Percentiles rank a stretch among this genome's conserved stretches.
Conservation (phyloP, 2,329 filamentous ascomycete species). For the Fusarium sublunatum region DNA sequence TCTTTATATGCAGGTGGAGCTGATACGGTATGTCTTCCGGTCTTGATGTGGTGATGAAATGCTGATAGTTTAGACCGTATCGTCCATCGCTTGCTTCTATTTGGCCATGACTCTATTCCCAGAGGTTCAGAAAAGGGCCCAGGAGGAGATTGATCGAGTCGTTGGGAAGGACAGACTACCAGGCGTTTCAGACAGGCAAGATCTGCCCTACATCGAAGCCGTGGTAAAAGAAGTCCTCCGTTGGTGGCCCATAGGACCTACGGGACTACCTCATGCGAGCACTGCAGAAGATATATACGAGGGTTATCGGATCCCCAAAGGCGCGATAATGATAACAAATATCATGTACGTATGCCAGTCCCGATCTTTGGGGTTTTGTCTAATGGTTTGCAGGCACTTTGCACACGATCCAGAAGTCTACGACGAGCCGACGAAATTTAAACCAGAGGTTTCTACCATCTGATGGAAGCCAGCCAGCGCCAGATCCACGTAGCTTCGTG, state of each 20-base stretch:
- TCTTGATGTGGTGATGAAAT: fast-evolving
- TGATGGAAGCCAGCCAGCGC: constrained; percentile 35
- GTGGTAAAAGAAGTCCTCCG: constrained; percentile 47
- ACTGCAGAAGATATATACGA: constrained; percentile 42
- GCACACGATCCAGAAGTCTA: constrained; percentile 34
- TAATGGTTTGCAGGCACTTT: constrained; percentile 23
- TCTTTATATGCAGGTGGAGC: constrained; percentile 37
- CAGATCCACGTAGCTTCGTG: constrained; percentile 44
- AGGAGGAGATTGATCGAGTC: constrained; percentile 37
- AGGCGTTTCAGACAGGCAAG: constrained; percentile 33
- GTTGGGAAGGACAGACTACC: constrained; percentile 46
- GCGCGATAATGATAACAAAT: constrained; percentile 33
- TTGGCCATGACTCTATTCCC: constrained; percentile 30
- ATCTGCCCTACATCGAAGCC: constrained; percentile 45
- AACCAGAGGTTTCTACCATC: constrained; percentile 31
- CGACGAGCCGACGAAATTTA: constrained; percentile 23
- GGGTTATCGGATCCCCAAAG: constrained; percentile 42
- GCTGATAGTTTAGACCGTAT: constrained; percentile 24
- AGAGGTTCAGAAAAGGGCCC: constrained; percentile 28
- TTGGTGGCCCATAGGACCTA: constrained; percentile 47
- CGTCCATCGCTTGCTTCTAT: constrained; percentile 31
- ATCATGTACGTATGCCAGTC: constrained; percentile 19
- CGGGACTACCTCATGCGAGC: constrained; percentile 54
- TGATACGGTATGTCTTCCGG: constrained; percentile 25
- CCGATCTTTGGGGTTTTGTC: fast-evolving